phyloP scores from a whole-genome alignment of 768 basidiomycete genomes.

The Paxillus rubicundulus region DNA sequence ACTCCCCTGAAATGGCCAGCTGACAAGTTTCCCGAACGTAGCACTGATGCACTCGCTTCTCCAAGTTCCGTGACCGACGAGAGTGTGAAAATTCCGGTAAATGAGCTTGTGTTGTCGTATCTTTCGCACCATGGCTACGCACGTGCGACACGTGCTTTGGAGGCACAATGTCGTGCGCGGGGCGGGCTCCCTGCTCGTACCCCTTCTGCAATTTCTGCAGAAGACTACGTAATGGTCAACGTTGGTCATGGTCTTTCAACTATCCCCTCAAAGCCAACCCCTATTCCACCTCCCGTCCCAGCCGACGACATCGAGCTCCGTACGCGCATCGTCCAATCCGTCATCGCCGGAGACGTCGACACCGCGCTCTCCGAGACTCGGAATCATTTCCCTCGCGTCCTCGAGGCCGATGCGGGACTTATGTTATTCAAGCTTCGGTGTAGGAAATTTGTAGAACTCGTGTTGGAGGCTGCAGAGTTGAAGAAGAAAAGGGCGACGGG shows the following conservation, averaged over 20 bases:
- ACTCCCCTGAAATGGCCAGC: slow-evolving; percentile 51
- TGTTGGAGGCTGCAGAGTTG: slow-evolving; percentile 66
- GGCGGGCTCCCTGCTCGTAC: slow-evolving; percentile 21
- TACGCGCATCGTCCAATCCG: slow-evolving; percentile 67
- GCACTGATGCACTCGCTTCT: slow-evolving; percentile 4
- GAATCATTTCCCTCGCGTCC: slow-evolving; percentile 57
- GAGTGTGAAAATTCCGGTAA: slow-evolving; percentile 56
- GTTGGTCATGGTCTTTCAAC: slow-evolving; percentile 22
- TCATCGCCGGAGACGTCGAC: slow-evolving; percentile 70
- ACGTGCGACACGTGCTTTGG: slow-evolving; percentile 65
- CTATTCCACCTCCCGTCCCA: slow-evolving; percentile 19
- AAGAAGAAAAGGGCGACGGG: slow-evolving; percentile 57
- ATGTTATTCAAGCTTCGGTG: slow-evolving; percentile 82
- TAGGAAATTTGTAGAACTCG: slow-evolving; percentile 82
- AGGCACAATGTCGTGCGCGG: slow-evolving; percentile 41
- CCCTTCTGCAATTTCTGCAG: slow-evolving; percentile 10
- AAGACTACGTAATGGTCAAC: slow-evolving; percentile 48
- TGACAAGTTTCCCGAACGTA: slow-evolving; percentile 14
- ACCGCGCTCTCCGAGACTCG: slow-evolving; percentile 56
- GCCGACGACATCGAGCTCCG: slow-evolving; percentile 62
- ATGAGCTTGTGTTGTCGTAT: slow-evolving; percentile 75
- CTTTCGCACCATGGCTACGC: slow-evolving; percentile 84
- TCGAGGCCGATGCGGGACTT: slow-evolving; percentile 65
- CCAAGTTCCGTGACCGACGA: slow-evolving; percentile 39
- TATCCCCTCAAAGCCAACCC: slow-evolving; percentile 9